These are phyloP conservation scores for Aspergillus carbonarius DNA, from an alignment of 2,329 filamentous ascomycete genomes.

Conservation along the genomic window DNA sequence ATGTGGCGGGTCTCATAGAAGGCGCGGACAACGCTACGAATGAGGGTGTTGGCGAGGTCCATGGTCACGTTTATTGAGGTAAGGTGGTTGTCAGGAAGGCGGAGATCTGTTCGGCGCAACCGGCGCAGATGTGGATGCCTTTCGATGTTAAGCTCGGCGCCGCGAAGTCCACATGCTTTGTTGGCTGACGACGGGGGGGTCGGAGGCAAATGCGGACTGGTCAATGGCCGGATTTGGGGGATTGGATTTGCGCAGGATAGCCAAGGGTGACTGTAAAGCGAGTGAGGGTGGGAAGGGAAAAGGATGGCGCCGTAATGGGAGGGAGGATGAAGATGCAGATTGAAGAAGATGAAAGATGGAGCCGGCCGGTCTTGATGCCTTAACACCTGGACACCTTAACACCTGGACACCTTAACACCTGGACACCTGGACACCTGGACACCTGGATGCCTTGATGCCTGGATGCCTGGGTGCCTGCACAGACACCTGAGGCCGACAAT, in stretches of 20 bases:
- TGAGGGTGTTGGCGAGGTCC: conserved; percentile 72
- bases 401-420: no score
- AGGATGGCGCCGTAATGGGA: no score
- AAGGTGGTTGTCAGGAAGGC: not conserved
- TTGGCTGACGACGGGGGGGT: not conserved
- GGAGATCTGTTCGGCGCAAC: not conserved
- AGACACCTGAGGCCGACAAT: not conserved
- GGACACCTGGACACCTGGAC: no score
- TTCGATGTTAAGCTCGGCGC: not conserved
- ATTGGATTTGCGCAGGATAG: not conserved
- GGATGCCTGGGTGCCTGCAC: not conserved
- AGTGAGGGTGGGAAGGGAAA: no score
- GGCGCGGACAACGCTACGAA: conserved; percentile 80
- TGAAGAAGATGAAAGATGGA: no score
- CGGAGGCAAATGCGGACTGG: no score
- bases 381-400: no score
- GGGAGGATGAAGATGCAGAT: no score
- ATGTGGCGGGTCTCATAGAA: conserved; percentile 86
- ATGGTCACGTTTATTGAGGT: conserved; percentile 38
- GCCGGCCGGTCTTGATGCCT: no score
- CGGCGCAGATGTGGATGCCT: not conserved
- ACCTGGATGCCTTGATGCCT: no score
- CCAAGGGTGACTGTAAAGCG: no score
- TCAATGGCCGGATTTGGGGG: not conserved
- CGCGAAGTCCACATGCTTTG: not conserved